Evolutionary conservation across 2,329 filamentous ascomycete species (phyloP).

Genomic region (Hortaea werneckii): DNA sequence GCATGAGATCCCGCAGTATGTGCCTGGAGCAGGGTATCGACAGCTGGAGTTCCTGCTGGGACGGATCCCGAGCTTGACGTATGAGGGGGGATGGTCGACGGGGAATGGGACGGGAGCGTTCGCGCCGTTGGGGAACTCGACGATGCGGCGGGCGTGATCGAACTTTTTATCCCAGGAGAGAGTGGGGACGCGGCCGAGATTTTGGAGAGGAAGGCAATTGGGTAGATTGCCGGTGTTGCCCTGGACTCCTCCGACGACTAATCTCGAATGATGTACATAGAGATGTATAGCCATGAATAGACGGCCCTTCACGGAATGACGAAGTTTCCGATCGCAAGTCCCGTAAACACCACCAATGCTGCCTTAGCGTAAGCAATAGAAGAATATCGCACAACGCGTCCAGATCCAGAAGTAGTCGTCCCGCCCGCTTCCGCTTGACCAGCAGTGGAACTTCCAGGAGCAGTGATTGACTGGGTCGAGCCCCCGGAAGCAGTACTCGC

Average conservation of each 20-base stretch:
- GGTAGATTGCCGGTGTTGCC: background rate
- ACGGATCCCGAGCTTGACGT: conserved; percentile 25
- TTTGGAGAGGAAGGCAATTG: background rate
- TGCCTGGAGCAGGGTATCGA: conserved; percentile 33
- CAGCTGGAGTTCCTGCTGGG: conserved; percentile 36
- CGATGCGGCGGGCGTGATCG: background rate
- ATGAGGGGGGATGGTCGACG: background rate
- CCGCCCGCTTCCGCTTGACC: background rate
- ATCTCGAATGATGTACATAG: background rate
- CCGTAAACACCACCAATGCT: background rate
- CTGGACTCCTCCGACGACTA: too few relatives aligned
- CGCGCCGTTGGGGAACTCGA: background rate
- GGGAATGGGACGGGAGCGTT: background rate
- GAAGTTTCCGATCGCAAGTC: background rate
- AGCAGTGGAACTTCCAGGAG: background rate
- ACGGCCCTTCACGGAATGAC: background rate
- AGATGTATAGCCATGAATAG: background rate
- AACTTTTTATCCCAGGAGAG: too few relatives aligned
- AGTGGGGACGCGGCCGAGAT: too few relatives aligned
- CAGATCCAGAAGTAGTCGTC: background rate
- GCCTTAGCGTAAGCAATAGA: background rate
- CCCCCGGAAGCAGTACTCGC: too few relatives aligned
- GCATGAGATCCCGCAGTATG: conserved; percentile 27
- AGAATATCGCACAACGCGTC: background rate
- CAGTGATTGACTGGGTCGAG: background rate